phyloP scores from a whole-genome alignment of 2,329 filamentous ascomycete genomes.

The Knufia petricola region DNA sequence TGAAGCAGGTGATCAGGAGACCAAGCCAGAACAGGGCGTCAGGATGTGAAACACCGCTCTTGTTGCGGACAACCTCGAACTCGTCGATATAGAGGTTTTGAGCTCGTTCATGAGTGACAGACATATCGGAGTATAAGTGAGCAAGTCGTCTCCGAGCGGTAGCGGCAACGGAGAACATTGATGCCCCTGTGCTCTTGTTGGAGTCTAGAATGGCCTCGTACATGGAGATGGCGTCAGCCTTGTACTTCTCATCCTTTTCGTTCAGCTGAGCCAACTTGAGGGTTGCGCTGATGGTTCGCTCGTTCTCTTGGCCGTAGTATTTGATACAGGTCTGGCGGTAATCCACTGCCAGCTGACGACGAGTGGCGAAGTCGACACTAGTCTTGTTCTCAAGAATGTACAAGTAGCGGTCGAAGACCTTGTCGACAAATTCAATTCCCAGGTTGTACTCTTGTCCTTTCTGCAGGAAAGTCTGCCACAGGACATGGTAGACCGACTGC shows the following conservation, averaged over 20 bases:
- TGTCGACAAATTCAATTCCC: slow-evolving; percentile 36
- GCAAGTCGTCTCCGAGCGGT: slow-evolving; percentile 43
- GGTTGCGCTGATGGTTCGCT: slow-evolving; percentile 31
- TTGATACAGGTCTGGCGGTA: slow-evolving; percentile 40
- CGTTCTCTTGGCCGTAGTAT: slow-evolving; percentile 29
- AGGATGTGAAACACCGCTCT: slow-evolving; percentile 38
- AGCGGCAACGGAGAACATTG: slow-evolving; percentile 30
- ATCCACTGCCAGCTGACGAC: slow-evolving; percentile 40
- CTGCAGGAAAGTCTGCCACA: slow-evolving; percentile 40
- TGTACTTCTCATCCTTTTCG: slow-evolving; percentile 35
- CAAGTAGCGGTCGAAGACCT: slow-evolving; percentile 41
- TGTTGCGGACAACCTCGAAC: slow-evolving; percentile 33
- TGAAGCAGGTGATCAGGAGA: slow-evolving; percentile 36
- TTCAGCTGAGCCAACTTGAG: slow-evolving; percentile 38
- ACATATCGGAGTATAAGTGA: slow-evolving; percentile 35
- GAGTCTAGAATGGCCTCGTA: slow-evolving; percentile 40
- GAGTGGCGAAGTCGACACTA: slow-evolving; percentile 35
- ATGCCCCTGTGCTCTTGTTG: slow-evolving; percentile 27
- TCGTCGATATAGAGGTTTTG: slow-evolving; percentile 34
- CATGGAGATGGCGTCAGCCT: slow-evolving; percentile 36
- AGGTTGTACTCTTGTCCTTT: slow-evolving; percentile 34
- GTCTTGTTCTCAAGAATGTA: slow-evolving; percentile 38
- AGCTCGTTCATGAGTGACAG: slow-evolving; percentile 30
- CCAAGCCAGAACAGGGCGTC: slow-evolving; percentile 36
- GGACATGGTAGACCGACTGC: slow-evolving; percentile 35